phyloP scores from a whole-genome alignment of 23 red algal species.

The Gracilaria vermiculophylla region DNA sequence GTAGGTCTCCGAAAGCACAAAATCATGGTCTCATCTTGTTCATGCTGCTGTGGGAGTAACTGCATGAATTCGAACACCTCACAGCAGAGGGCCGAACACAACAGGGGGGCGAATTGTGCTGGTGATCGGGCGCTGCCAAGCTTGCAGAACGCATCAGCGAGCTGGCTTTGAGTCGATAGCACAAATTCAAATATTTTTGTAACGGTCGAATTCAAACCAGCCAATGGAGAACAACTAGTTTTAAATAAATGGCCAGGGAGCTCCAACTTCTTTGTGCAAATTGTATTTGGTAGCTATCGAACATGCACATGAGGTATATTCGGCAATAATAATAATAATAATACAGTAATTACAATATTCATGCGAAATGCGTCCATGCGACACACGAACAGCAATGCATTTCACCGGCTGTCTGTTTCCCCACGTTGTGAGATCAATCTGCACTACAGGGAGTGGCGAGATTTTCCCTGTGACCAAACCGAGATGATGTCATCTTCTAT shows the following conservation, averaged over 20 bases:
- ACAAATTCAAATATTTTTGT: conserved; percentile 6
- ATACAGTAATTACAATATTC: too few species aligned
- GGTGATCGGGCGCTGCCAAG: not conserved
- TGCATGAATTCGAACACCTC: not conserved
- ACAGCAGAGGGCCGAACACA: not conserved
- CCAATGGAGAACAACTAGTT: not conserved
- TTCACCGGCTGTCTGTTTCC: too few species aligned
- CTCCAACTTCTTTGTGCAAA: not conserved
- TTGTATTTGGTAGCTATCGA: too few species aligned
- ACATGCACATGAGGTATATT: too few species aligned
- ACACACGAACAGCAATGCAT: too few species aligned
- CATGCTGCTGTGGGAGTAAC: not conserved
- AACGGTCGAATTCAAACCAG: conserved; percentile 28
- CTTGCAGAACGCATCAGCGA: not conserved
- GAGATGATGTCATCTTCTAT: too few species aligned
- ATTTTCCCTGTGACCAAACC: too few species aligned
- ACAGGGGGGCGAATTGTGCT: not conserved
- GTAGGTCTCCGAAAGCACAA: not conserved
- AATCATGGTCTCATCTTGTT: not conserved
- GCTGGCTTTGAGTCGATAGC: not conserved
- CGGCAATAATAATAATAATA: too few species aligned
- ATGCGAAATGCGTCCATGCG: too few species aligned
- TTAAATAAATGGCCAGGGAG: not conserved
- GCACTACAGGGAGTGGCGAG: too few species aligned
- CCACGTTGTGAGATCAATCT: too few species aligned